Conservation (phyloP, 495 filamentous ascomycete genomes). For the Tuber calosporum region DNA sequence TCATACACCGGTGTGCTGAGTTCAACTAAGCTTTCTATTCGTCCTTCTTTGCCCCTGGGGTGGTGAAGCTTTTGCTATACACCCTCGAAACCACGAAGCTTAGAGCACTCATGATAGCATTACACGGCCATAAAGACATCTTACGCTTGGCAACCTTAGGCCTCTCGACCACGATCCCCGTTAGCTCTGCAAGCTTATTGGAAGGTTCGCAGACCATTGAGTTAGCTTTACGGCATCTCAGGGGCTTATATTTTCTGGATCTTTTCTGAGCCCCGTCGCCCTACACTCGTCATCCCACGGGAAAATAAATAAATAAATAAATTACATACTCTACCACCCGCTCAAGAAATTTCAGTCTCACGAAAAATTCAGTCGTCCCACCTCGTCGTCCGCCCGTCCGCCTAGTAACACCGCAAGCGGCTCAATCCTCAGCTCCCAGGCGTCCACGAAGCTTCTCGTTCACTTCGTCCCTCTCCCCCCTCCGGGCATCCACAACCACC, state of each 20-base stretch:
- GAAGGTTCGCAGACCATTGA: background rate
- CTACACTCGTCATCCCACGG: background rate
- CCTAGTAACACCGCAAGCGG: background rate
- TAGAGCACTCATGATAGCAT: background rate
- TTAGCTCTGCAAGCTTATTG: slow-evolving; percentile 2
- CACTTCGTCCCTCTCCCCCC: background rate
- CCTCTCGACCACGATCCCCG: background rate
- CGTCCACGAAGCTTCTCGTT: background rate
- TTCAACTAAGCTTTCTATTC: background rate
- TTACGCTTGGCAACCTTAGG: background rate
- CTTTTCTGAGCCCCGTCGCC: background rate
- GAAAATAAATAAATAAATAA: too few relatives aligned
- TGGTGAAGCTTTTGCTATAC: background rate
- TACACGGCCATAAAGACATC: background rate
- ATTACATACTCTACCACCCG: background rate
- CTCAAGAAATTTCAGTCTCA: background rate
- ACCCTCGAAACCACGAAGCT: background rate
- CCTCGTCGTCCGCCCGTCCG: background rate
- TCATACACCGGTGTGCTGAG: slow-evolving; percentile 18
- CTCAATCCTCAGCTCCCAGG: background rate
- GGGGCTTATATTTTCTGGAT: background rate
- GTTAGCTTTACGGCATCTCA: background rate
- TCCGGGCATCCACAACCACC: background rate
- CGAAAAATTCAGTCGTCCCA: background rate
- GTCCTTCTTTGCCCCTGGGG: background rate